These are phyloP conservation scores for Phyllosticta citribraziliensis DNA, from an alignment of 2,329 filamentous ascomycete species.

Conservation along the genomic window DNA sequence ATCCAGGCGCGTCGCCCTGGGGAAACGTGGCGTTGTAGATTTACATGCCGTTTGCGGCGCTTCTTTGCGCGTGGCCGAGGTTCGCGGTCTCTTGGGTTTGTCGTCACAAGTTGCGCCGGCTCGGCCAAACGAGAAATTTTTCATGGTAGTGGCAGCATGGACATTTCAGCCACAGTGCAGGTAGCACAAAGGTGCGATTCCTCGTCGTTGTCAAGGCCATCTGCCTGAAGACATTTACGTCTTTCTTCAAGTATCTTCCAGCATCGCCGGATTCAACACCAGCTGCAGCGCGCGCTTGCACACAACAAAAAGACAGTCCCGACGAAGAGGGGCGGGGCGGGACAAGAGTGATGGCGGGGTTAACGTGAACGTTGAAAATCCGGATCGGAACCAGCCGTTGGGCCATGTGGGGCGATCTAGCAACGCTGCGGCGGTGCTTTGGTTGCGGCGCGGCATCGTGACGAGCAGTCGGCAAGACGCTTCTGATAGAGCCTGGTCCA, in stretches of 20 bases:
- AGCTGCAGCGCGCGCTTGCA: neutral
- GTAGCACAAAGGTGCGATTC: neutral
- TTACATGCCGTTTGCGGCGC: neutral
- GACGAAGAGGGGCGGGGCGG: neutral
- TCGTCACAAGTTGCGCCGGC: neutral
- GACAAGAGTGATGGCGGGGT: neutral
- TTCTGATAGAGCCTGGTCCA: neutral
- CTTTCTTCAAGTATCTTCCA: neutral
- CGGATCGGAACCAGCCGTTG: neutral
- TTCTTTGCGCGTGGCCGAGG: neutral
- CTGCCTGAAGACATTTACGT: neutral
- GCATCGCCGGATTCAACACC: neutral
- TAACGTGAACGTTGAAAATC: neutral
- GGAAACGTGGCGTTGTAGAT: neutral
- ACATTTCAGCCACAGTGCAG: neutral
- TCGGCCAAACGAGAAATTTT: neutral
- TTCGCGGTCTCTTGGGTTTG: neutral
- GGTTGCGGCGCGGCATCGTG: neutral
- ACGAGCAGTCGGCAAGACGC: neutral
- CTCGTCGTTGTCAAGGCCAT: neutral
- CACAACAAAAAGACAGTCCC: neutral
- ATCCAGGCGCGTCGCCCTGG: neutral
- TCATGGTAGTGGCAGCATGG: neutral
- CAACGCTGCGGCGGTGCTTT: neutral
- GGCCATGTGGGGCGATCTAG: neutral